phyloP scores from a whole-genome alignment of 148 eudicot species.

The Gaultheria prostrata region DNA sequence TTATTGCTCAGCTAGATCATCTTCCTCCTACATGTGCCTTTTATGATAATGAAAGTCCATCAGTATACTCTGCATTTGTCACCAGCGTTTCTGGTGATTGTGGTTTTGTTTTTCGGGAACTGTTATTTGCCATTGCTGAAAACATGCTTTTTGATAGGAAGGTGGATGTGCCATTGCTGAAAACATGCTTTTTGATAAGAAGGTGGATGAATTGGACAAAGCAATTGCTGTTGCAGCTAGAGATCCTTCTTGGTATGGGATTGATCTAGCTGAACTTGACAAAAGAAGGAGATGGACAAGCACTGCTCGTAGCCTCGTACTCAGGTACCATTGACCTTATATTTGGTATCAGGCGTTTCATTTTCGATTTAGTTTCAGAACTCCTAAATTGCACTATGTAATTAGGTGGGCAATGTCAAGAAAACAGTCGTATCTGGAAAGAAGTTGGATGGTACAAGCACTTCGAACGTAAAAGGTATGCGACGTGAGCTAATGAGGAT shows the following conservation, averaged over 20 bases:
- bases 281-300: conserved; percentile 84
- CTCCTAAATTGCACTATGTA: conserved; percentile 21
- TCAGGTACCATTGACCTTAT: conserved; percentile 49
- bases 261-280: conserved; percentile 70
- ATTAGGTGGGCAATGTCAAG: conserved; percentile 74
- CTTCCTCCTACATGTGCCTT: background rate
- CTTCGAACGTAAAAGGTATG: conserved; percentile 38
- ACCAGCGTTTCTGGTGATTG: background rate
- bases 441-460: conserved; percentile 54
- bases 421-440: conserved; percentile 57
- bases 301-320: conserved; percentile 74
- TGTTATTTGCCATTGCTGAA: conserved; percentile 35
- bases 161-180: too few relatives aligned
- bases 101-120: background rate
- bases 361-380: conserved; percentile 8
- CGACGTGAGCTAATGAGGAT: conserved; percentile 80
- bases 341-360: background rate
- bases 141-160: too few relatives aligned
- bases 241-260: conserved; percentile 71
- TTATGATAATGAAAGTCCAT: background rate
- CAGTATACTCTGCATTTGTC: background rate
- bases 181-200: conserved; percentile 60
- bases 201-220: conserved; percentile 98
- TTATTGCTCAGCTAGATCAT: background rate
- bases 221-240: conserved; percentile 76